A percentile compares a stretch with the other conserved stretches of the same genome.
These are phyloP conservation scores for Bjerkandera adusta DNA, from an alignment of 1,284 basidiomycete species.

Conservation along the genomic window DNA sequence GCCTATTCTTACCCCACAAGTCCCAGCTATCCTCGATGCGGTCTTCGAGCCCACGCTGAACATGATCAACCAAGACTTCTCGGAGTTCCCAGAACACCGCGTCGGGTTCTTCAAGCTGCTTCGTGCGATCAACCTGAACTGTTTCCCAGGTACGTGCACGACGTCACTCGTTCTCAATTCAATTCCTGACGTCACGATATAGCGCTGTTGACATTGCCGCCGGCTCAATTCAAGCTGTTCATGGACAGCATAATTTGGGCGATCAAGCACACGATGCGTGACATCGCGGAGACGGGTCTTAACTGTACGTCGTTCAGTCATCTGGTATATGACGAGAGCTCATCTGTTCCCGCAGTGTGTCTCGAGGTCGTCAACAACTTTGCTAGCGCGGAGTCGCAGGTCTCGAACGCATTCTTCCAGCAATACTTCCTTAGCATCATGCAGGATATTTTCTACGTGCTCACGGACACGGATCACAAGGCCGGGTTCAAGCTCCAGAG, in stretches of 20 bases:
- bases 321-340: conserved; percentile 13
- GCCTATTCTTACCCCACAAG: conserved; percentile 88
- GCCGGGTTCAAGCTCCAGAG: conserved; percentile 94
- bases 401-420: conserved; percentile 79
- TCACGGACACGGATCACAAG: conserved; percentile 99
- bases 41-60: conserved; percentile 97
- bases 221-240: conserved; percentile 95
- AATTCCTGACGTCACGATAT: not conserved
- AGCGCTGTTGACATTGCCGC: conserved; percentile 87
- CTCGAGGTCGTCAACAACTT: conserved; percentile 97
- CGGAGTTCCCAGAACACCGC: conserved; percentile 97
- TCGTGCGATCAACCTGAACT: conserved; percentile 90
- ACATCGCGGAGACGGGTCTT: conserved; percentile 95
- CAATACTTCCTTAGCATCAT: conserved; percentile 93
- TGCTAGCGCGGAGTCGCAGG: conserved; percentile 74
- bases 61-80: conserved; percentile 99
- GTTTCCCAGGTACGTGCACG: conserved; percentile 81
- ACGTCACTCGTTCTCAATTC: conserved; percentile 5
- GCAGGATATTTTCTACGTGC: conserved; percentile 96
- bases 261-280: conserved; percentile 99
- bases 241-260: conserved; percentile 99
- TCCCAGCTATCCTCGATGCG: conserved; percentile 94
- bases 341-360: conserved; percentile 59
- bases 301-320: conserved; percentile 56
- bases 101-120: conserved; percentile 97